Base-by-base conservation (phyloP, 805 yeast species). In the Yarrowia deformans region DNA sequence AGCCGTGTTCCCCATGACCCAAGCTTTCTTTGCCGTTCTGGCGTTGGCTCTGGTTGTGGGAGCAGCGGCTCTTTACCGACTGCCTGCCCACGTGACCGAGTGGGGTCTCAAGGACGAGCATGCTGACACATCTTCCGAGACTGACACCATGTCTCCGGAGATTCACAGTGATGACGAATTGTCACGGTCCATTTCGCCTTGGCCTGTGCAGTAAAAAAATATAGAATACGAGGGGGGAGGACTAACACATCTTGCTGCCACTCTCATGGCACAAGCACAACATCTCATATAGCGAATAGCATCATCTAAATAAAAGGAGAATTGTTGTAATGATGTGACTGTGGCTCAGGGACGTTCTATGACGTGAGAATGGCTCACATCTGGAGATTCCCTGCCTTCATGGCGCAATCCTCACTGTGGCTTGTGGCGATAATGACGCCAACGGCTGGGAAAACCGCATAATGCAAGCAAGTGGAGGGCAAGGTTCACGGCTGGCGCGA, bases 71-170 rank as follows among this genome's bases (percentile, higher is more conserved):
- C 8, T 60, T 3, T 60, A 16, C 52, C 9, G 19, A 14, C 66
- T 60, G 50, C 66, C 66, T 34, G 46, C 66, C 2, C 66, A 32
- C 42, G 39, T 43, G 42, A 18, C 43, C 5, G 52, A 14, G 14
- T 45, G 52, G 52, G 32, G 32, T 2, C 18, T 5, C 18, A 60
- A 60, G 34, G 66, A 60, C 8, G 66, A 34, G n/a, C 50, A 42
- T 9, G 66, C 18, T 32, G 66, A 60, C 16, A 43, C 66, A 2
- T 60, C 66, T 19, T 60, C 66, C 13, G 66, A 60, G 52, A 45
- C 66, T 7, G 66, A 60, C 29, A 60, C 66, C 50, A 60, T 60
- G 66, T 60, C 66, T 13, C 66, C 66, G 7, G 66, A 60, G 9
- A 34, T 60, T 8, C 52, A 45, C 10, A 60, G 66, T 18, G 66